Evolutionary conservation across 2,329 filamentous ascomycete species (phyloP).

Genomic region (Aspergillus aculeatus): DNA sequence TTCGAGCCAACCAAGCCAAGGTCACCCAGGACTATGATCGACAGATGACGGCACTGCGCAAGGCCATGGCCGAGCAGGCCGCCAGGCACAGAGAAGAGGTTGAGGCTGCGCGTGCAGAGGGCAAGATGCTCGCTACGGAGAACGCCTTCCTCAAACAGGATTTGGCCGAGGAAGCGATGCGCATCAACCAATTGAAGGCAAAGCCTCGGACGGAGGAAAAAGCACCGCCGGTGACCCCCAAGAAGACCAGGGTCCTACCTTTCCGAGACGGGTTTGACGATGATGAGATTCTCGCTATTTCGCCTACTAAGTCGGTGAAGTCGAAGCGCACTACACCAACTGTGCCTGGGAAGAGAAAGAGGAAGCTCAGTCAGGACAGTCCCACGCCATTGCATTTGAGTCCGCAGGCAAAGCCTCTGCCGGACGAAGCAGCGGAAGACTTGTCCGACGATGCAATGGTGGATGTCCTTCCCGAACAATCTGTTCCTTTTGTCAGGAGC

Average conservation of each 20-base stretch:
- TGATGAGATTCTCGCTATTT: constrained; percentile 56
- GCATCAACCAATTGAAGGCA: constrained; percentile 43
- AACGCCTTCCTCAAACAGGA: constrained; percentile 62
- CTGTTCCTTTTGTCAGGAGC: constrained; percentile 19
- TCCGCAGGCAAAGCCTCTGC: constrained; percentile 26
- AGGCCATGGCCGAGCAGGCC: constrained; percentile 53
- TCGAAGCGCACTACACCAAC: constrained; percentile 56
- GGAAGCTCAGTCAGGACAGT: constrained; percentile 52
- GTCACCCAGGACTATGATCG: constrained; percentile 54
- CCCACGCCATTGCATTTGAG: constrained; percentile 50
- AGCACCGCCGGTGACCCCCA: constrained; percentile 50
- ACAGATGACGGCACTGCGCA: constrained; percentile 53
- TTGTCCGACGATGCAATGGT: constrained; percentile 21
- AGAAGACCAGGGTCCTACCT: constrained; percentile 47
- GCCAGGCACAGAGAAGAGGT: constrained; percentile 56
- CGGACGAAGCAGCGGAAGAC: constrained; percentile 29
- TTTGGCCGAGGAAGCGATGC: constrained; percentile 54
- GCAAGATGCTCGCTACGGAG: constrained; percentile 57
- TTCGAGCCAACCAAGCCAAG: constrained; percentile 58
- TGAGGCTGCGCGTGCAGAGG: constrained; percentile 54
- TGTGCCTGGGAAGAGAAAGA: constrained; percentile 58
- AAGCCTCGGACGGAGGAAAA: constrained; percentile 38
- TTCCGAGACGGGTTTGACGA: constrained; percentile 65
- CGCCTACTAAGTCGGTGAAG: constrained; percentile 53
- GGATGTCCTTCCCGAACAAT: constrained; percentile 25